Base-by-base conservation (phyloP, 2,329 filamentous ascomycete species). In the Tolypocladium cylindrosporum region DNA sequence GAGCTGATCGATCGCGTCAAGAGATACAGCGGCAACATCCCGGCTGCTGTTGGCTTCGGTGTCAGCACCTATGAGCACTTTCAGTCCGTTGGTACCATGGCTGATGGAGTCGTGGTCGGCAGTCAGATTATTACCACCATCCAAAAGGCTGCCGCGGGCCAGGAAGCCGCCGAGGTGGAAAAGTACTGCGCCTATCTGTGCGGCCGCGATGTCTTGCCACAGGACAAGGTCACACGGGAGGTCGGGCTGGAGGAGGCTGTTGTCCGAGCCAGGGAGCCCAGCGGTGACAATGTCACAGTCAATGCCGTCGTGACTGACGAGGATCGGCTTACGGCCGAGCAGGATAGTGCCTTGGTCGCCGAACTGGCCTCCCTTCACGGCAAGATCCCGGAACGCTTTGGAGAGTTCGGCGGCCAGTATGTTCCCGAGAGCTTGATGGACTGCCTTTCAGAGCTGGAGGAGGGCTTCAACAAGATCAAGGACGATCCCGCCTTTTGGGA, bases 351-450 rank as follows among this genome's bases (percentile, higher is more conserved):
- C 39, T 77, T 96, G 10, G 88, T 87, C n/a, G 89, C 92, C 56
- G 89, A 96, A 74, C 81, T 96, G 36, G 87, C 91, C 59, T 88
- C 90, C 19, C 79, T 96, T 60, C 94, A 96, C 69, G 82, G 83
- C 63, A 85, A 88, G 65, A 85, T 94, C 55, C 90, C 92, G 14
- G 85, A 91, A 62, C 87, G 91, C 55, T 97, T 99, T 67, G 94
- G 94, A 64, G 89, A 97, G 71, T 99, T 96, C 63, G 94, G 94
- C 67, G 94, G 94, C 19, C 93, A 97, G 73, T 99, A 97, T 69
- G 94, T 99, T 3, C 94, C 94, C 1, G 94, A 99, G 74, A 94
- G 91, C 24, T 82, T 99, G 61, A 97, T 99, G 93, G 93, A 97
- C 76, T 97, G 93, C 70, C 78, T 99, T 59, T 87, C 87, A 0